Evolutionary conservation across 257 asterid genomes (phyloP).

Genomic region (Striga asiatica): DNA sequence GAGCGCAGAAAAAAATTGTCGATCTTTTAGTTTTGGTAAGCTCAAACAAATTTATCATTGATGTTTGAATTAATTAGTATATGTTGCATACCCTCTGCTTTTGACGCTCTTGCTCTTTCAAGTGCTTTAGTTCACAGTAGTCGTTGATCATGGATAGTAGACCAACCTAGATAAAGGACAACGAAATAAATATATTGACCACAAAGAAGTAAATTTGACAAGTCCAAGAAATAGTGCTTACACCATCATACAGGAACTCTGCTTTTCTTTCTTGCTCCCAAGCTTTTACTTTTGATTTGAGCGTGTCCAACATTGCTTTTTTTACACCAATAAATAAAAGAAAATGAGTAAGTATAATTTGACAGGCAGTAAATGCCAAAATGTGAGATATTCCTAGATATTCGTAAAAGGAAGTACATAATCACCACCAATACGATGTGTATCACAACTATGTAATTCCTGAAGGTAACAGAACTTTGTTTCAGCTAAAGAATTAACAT

Average conservation of each 20-base stretch:
- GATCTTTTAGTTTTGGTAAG: not conserved
- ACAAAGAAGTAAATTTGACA: not conserved
- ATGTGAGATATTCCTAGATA: not conserved
- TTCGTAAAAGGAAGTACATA: not conserved
- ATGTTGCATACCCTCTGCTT: conserved; percentile 55
- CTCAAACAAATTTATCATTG: not conserved
- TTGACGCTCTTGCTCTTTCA: conserved; percentile 71
- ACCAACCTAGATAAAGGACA: conserved; percentile 37
- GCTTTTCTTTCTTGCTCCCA: conserved; percentile 70
- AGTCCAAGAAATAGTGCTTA: conserved; percentile 27
- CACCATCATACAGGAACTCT: conserved; percentile 74
- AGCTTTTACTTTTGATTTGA: conserved; percentile 50
- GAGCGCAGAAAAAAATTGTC: not conserved
- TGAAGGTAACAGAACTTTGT: not conserved
- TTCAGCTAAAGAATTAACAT: not conserved
- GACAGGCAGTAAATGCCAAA: not conserved
- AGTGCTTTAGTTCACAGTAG: conserved; percentile 49
- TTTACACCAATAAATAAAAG: not conserved
- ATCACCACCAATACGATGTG: not conserved
- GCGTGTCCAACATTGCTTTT: conserved; percentile 68
- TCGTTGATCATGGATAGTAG: conserved; percentile 60
- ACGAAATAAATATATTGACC: not conserved
- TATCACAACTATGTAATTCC: not conserved
- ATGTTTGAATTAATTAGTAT: conserved; percentile 8
- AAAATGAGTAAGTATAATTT: not conserved